Base-by-base conservation (phyloP, 179 eudicot genomes). In the Pouteria campechiana region DNA sequence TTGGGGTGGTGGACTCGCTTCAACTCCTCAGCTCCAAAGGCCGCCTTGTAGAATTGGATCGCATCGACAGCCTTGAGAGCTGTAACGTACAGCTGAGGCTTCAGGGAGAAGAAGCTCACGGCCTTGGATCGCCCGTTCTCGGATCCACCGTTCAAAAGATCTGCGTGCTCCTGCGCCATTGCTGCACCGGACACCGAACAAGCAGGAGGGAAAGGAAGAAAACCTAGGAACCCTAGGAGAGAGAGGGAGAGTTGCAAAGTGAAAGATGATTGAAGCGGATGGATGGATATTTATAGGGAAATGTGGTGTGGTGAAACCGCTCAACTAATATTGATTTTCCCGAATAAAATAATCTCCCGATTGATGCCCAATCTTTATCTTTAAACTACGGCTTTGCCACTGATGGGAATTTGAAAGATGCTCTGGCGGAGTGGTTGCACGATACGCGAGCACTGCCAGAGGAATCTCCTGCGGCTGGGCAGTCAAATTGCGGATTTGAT, bases 11-110 rank as follows among this genome's bases (percentile, higher is more conserved):
- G 48, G 16, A 30, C 50, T 24, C 95, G 83, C 58, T 31, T 37
- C n/a, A 74, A 60, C 64, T 81, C 95, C 60, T 72, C 89, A 3
- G 81, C 95, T 2, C 78, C 95, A 10, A 89, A 89, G 9, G 95
- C 95, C 2, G 75, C 24, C 68, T 78, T 89, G 79, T 78, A 81
- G 58, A 89, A 89, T 69, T 61, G 52, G 16, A 89, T 89, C 9
- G 97, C 95, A 3, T 85, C 95, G 19, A 37, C 39, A 1, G 81
- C 89, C 41, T 79, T 85, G 2, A 78, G 69, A 0, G 83, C 75
- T 17, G 60, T 70, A 19, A 89, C 81, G 24, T 61, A 56, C 41
- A 89, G 51, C 68, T 63, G 74, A 5, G 90, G 68, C 81, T 78
- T 85, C 39, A 89, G 29, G 7, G 79, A 60, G 29, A 67, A 20